A percentile compares a stretch with the other conserved stretches of the same genome.
Evolutionary conservation across 2,329 filamentous ascomycete genomes (phyloP).

Genomic region (Alternaria ventricosa): DNA sequence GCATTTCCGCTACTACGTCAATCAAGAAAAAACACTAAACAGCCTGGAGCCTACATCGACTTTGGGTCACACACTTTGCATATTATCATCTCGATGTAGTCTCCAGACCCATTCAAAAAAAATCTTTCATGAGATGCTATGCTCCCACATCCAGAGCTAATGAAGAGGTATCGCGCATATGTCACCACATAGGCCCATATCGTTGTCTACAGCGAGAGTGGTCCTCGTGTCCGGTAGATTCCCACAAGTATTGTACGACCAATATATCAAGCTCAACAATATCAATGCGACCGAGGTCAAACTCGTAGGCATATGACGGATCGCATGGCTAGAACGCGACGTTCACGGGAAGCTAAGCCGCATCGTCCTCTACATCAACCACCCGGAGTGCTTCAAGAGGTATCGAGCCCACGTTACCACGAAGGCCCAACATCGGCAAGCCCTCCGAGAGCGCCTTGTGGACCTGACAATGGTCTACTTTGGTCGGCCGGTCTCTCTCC

Average conservation of each 20-base stretch:
- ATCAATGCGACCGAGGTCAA: background rate
- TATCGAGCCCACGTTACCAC: background rate
- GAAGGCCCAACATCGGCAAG: background rate
- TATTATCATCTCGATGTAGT: background rate
- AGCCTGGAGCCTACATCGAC: background rate
- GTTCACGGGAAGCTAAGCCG: background rate
- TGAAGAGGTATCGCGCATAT: background rate
- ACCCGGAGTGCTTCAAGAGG: background rate
- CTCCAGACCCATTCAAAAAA: background rate
- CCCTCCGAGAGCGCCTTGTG: background rate
- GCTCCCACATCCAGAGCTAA: background rate
- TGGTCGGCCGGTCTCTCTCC: background rate
- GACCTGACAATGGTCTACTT: background rate
- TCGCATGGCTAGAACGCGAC: background rate
- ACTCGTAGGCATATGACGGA: background rate
- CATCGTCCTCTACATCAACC: background rate
- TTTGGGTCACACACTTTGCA: background rate
- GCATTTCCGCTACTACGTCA: background rate
- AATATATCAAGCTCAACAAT: background rate
- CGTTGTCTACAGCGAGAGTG: too few species aligned
- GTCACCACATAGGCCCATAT: background rate
- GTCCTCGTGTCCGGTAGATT: too few species aligned
- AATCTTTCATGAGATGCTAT: too few species aligned
- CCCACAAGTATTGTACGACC: too few species aligned
- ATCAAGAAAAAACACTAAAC: background rate